phyloP scores from a whole-genome alignment of 2,329 filamentous ascomycete species.

The Onygenales sp. region DNA sequence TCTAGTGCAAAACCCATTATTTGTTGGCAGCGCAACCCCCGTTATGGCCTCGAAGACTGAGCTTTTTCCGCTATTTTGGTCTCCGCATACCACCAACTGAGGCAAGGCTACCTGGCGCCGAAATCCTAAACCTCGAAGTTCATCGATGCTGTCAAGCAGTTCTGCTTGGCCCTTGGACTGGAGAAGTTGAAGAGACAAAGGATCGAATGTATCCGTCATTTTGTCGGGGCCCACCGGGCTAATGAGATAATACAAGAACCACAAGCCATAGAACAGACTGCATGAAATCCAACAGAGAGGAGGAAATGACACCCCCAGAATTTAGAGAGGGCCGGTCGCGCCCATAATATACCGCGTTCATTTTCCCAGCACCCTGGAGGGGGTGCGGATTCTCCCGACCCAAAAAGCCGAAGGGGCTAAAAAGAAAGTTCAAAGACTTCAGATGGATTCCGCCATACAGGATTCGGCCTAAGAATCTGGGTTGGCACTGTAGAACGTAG shows the following conservation, averaged over 20 bases:
- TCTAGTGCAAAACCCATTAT: slow-evolving; percentile 46
- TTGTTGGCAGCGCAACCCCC: slow-evolving; percentile 16
- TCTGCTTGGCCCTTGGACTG: slow-evolving; percentile 11
- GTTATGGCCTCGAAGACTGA: slow-evolving; percentile 14
- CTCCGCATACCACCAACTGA: slow-evolving; percentile 12
- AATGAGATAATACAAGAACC: neutral
- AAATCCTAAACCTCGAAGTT: slow-evolving; percentile 12
- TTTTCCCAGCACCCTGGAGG: neutral
- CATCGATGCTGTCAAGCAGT: slow-evolving; percentile 12
- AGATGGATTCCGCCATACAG: neutral
- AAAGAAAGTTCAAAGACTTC: neutral
- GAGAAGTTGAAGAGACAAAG: slow-evolving; percentile 6
- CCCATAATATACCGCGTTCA: neutral
- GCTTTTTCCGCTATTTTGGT: slow-evolving; percentile 11
- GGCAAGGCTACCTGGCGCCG: slow-evolving; percentile 9
- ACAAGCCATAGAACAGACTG: neutral
- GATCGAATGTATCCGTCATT: slow-evolving; percentile 3
- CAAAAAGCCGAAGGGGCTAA: neutral
- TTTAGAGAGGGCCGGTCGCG: neutral
- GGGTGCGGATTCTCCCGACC: neutral
- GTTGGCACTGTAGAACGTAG: no score
- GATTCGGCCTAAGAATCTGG: no score
- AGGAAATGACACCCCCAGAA: no score
- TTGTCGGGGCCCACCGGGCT: neutral
- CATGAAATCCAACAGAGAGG: neutral